Conservation (phyloP, 305 asterid genomes). For the Fraxinus paxiana region DNA sequence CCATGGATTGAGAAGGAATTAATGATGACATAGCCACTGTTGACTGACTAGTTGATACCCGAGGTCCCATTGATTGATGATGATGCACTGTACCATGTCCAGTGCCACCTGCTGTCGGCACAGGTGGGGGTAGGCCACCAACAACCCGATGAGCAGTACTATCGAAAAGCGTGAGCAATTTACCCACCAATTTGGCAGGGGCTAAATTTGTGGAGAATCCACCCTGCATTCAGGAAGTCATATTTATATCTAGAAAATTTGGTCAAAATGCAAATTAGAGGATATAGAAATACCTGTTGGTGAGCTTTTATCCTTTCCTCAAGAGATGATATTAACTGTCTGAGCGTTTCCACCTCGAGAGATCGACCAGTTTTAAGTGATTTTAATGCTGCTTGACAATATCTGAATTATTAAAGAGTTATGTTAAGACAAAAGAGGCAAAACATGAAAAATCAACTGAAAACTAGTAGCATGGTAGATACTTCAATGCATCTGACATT, state of each 20-base stretch:
- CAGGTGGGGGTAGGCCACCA: conserved; percentile 71
- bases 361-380: conserved; percentile 72
- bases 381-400: conserved; percentile 70
- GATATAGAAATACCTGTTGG: conserved; percentile 58
- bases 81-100: conserved; percentile 44
- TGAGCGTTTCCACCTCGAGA: conserved; percentile 61
- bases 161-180: conserved; percentile 70
- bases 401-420: conserved; percentile 39
- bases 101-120: conserved; percentile 48
- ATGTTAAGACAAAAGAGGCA: conserved; percentile 23
- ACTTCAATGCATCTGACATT: conserved; percentile 83
- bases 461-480: conserved; percentile 29
- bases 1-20: conserved; percentile 67
- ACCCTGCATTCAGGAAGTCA: conserved; percentile 51
- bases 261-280: conserved; percentile 4
- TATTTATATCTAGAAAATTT: conserved; percentile 18
- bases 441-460: conserved; percentile 13
- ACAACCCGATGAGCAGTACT: conserved; percentile 75
- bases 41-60: conserved; percentile 85
- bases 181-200: conserved; percentile 63
- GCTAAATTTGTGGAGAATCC: conserved; percentile 81
- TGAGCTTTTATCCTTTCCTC: conserved; percentile 82
- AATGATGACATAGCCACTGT: conserved; percentile 90
- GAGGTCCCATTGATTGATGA: conserved; percentile 44
- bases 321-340: conserved; percentile 57